Evolutionary conservation across 2,329 filamentous ascomycete genomes (phyloP), one percentile per base, ranked within the genome.

Genomic region (Huntiella omanensis): DNA sequence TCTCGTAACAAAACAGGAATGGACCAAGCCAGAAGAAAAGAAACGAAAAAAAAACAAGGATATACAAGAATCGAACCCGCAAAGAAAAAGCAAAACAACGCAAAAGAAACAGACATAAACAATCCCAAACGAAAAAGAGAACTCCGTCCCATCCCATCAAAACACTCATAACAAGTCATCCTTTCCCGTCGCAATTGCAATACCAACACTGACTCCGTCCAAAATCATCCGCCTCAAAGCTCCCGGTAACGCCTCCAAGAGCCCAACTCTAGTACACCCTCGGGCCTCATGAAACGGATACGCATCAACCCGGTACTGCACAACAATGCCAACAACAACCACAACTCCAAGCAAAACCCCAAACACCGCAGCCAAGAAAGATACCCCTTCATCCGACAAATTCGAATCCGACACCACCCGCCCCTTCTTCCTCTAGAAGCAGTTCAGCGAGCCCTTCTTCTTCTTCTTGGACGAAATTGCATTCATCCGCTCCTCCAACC

Each of bases 391-490:
- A 15, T 19, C 32, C 40, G 34, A 43, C 17, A 33, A 45, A 48
- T 32, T 45, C 39, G 32, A 44, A 42, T 19, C 44, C 39, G 41
- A 38, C 42, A 44, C 35, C 36, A 28, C 33, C 28, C 36, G 45
- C 33, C 43, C 54, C 52, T 52, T 52, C 52, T 44, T 55, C 55
- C 46, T 51, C 63, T 85, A 95, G 70, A 98, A 98, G 73, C 91
- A 98, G 68, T 95, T 96, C 63, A 98, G 72, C 54, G 82, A 87
- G 57, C 81, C 77, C 73, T 93, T 94, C 71, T 86, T 87, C 75
- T 92, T 87, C 73, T 88, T 94, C 70, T 92, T 91, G 58, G 73
- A 76, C 64, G 80, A 87, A 60, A 91, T 80, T 49, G 83, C 80
- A 57, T 88, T 86, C 78, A 98, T 98, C 48, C 88, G 76, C 66